Base-by-base conservation (phyloP, 805 yeast species). In the Candida nemodendra region DNA sequence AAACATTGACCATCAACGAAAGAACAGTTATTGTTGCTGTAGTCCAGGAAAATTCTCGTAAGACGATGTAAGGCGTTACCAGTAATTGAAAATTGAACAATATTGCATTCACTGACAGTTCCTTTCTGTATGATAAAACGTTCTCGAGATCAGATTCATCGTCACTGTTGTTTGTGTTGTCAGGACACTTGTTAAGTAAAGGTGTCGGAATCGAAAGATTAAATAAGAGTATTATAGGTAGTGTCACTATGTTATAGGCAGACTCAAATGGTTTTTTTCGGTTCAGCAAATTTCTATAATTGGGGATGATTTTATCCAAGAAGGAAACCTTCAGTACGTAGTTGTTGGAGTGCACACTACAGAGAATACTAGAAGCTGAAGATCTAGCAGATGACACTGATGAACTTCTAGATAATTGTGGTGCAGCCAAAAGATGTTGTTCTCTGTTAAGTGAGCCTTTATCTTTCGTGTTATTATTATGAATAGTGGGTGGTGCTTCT, bases 41-140 rank as follows among this genome's bases (percentile, higher is more conserved):
- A 11, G 17, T n/a, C 6, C 9, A 2, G 3, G 36, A 18, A 1
- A 28, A 5, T 13, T 35, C 38, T 27, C 36, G 32, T 8, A 13
- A 1, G 2, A 49, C 22, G 6, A 52, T 30, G 9, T 44, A 29
- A 3, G 61, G 57, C 2, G 54, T 18, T 2, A 57, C 4, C 11
- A 56, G 44, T 2, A 61, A 17, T 44, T 66, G 71, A 6, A 59
- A 18, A 23, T 36, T 38, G 44, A 66, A 61, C 1, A 66, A 28
- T 4, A 30, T 28, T 40, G 39, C 47, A 33, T 39, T 59, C 37
- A 42, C 38, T 18, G 32, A 36, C 48, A 27, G 43, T 34, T 47
- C 61, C 38, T 47, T 54, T 27, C 17, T 49, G 17, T 31, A 34
- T 6, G 21, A 3, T 22, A 9, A 16, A 13, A n/a, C 16, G 11